A percentile compares a stretch with the other conserved stretches of the same genome.
These are phyloP conservation scores for Cladophialophora psammophila DNA, from an alignment of 2,329 filamentous ascomycete species.

Conservation along the genomic window DNA sequence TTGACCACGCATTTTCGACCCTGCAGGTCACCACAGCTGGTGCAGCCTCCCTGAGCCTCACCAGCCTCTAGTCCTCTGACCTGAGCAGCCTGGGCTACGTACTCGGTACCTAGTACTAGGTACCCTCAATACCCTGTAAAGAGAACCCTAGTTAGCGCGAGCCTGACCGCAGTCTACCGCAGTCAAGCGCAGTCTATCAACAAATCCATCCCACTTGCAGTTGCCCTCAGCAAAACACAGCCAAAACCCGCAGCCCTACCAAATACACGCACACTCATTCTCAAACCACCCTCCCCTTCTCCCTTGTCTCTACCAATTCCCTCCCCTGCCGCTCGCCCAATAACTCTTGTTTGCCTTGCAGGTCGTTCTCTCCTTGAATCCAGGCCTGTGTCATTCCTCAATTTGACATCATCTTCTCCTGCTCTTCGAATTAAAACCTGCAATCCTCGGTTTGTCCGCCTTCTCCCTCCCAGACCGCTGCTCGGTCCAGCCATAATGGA, in stretches of 20 bases:
- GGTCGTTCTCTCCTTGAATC: constrained; percentile 40
- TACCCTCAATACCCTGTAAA: not conserved
- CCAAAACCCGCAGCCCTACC: constrained; percentile 22
- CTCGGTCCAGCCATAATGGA: constrained; percentile 71
- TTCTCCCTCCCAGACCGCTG: constrained; percentile 31
- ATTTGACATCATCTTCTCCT: constrained; percentile 11
- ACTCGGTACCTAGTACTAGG: not conserved
- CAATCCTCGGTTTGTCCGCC: constrained; percentile 28
- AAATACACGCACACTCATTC: constrained; percentile 10
- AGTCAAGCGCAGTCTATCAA: constrained; percentile 19
- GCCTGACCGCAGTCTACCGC: constrained; percentile 21
- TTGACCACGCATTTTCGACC: not conserved
- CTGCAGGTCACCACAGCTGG: not conserved
- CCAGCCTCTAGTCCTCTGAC: no score
- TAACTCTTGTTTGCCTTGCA: constrained; percentile 10
- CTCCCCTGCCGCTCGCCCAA: not conserved
- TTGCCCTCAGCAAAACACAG: constrained; percentile 26
- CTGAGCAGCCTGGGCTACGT: constrained; percentile 6
- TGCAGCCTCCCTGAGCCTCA: not conserved
- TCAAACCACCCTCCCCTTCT: constrained; percentile 23
- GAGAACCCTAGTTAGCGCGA: constrained; percentile 16
- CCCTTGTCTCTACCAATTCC: constrained; percentile 14
- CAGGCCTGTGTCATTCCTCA: constrained; percentile 25
- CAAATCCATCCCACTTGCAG: constrained; percentile 30
- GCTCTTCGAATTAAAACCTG: constrained; percentile 13